Base-by-base conservation (phyloP, 179 eudicot species). In the Amaranthus tricolor region DNA sequence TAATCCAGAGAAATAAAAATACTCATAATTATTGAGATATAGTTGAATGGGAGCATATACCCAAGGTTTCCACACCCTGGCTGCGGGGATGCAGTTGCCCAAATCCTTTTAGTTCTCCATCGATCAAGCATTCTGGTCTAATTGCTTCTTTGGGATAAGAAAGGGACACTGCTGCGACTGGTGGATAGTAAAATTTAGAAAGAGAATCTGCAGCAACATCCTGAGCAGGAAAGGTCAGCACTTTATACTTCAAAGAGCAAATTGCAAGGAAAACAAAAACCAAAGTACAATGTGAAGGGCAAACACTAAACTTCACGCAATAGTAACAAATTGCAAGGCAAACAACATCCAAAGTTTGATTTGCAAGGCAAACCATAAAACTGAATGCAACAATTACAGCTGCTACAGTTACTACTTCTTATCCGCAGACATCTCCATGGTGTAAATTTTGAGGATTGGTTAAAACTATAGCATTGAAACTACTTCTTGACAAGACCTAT, bases 81-180 rank as follows among this genome's bases (percentile, higher is more conserved):
- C 89, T 87, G 70, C 95, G 93, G 0, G 97, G 97, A 87, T 88
- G 93, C 82, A 92, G 84, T 83, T 90, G 97, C 70, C 97, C 97
- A 74, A 92, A 92, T 50, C 97, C 97, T 84, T 92, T 81, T 52
- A 92, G 89, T 74, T 92, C 83, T 76, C 97, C 95, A 62, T 92
- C 82, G 53, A 88, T 80, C 76, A 92, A 81, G 68, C 95, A 78
- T 21, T 92, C 93, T 21, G 79, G 31, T 62, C 95, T 89, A 74
- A 92, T 76, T n/a, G 90, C 93, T 80, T 82, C 91, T 74, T 80
- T 82, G 40, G 95, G 97, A 83, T 92, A 92, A 13, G 97, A 90
- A 81, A 92, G 87, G 48, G 97, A 87, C 44, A 92, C 95, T 71
- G 93, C 97, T 63, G 95, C 97, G 70, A 92, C 95, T 20, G 95